Conservation (phyloP, 2,329 filamentous ascomycete genomes). For the Teratosphaeria epicoccoides region DNA sequence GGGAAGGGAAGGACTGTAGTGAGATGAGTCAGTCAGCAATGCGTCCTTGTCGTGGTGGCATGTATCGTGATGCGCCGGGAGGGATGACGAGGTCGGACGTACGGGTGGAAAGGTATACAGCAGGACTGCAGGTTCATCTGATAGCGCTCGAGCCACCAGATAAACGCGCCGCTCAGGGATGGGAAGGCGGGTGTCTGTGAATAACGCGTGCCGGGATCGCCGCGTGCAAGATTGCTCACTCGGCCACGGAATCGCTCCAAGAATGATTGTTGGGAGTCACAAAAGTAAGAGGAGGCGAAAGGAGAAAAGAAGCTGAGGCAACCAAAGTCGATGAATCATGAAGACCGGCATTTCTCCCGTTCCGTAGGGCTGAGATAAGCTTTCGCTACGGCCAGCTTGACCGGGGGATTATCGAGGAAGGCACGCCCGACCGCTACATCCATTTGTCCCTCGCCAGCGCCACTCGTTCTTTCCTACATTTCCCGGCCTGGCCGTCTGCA, state of each 20-base stretch:
- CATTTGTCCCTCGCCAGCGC: neutral
- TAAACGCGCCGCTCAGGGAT: slow-evolving; percentile 7
- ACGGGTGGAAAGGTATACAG: slow-evolving; percentile 8
- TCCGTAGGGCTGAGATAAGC: neutral
- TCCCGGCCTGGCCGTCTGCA: neutral
- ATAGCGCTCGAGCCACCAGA: slow-evolving; percentile 48
- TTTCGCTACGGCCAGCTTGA: neutral
- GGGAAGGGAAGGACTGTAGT: slow-evolving; percentile 37
- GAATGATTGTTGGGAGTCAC: no score
- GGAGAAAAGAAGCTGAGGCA: neutral
- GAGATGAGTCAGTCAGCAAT: slow-evolving; percentile 11
- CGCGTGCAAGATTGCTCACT: no score
- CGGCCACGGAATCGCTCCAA: no score
- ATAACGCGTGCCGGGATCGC: no score
- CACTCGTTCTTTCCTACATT: neutral
- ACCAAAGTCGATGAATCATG: neutral
- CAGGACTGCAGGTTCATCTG: slow-evolving; percentile 92
- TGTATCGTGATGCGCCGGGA: slow-evolving; percentile 6
- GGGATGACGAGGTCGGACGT: slow-evolving; percentile 2
- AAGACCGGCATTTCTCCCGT: neutral
- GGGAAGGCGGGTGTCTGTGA: neutral
- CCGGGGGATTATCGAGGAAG: neutral
- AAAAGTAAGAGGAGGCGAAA: neutral
- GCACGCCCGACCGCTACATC: no score
- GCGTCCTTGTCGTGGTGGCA: slow-evolving; percentile 2